A percentile compares a stretch with the other conserved stretches of the same genome.
These are phyloP conservation scores for Termitomyces titanicus DNA, from an alignment of 768 basidiomycete genomes.

Conservation along the genomic window DNA sequence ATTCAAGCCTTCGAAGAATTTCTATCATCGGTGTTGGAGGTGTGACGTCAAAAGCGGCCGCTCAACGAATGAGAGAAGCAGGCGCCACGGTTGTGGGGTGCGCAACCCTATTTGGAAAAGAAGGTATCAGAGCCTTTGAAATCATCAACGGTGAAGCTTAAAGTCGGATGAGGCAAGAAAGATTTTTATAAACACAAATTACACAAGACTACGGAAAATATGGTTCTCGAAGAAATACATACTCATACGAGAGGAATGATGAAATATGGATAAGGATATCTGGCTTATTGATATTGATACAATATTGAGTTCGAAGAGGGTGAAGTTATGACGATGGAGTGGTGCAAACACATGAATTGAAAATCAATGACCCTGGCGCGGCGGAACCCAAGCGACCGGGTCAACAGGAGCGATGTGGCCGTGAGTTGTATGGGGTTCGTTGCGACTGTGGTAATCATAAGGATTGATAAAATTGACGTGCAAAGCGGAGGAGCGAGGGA, in stretches of 20 bases:
- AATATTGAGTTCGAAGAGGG: slow-evolving; percentile 1
- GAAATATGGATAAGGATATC: slow-evolving; percentile 12
- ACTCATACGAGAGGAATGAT: neutral
- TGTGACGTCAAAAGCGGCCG: slow-evolving; percentile 58
- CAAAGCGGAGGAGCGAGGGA: slow-evolving; percentile 5
- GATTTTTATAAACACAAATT: neutral
- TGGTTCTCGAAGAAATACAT: slow-evolving; percentile 8
- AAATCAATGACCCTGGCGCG: slow-evolving; percentile 1
- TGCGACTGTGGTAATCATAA: slow-evolving; percentile 2
- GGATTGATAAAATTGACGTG: slow-evolving; percentile 4
- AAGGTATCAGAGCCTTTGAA: slow-evolving; percentile 53
- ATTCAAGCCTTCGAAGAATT: slow-evolving; percentile 41
- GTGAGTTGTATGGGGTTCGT: neutral
- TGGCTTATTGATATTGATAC: slow-evolving; percentile 12
- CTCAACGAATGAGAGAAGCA: slow-evolving; percentile 64
- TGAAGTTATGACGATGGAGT: neutral
- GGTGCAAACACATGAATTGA: neutral
- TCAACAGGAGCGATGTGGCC: slow-evolving; percentile 1
- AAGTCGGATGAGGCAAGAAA: neutral
- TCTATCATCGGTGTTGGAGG: slow-evolving; percentile 81
- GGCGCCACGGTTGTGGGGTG: slow-evolving; percentile 72
- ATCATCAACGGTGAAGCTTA: slow-evolving; percentile 27
- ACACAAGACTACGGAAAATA: neutral
- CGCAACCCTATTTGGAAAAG: slow-evolving; percentile 49
- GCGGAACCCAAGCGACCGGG: slow-evolving; percentile 13